Evolutionary conservation across 2,329 filamentous ascomycete genomes (phyloP).

Genomic region (Zasmidium citrigriseum): DNA sequence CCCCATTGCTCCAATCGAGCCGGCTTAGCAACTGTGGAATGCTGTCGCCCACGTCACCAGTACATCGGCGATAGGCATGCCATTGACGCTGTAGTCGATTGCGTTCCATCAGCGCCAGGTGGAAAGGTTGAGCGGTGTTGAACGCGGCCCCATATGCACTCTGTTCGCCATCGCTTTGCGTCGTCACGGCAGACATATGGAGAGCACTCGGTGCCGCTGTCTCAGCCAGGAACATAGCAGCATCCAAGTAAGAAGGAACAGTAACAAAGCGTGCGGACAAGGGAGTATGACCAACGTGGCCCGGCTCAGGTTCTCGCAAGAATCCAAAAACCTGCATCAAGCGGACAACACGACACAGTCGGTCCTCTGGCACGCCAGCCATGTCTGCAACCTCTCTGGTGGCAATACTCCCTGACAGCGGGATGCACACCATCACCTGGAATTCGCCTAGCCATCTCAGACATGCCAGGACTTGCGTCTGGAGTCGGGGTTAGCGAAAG

Average conservation of each 20-base stretch:
- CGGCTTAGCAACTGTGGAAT: too few species aligned
- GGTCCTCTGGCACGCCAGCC: conserved; percentile 39
- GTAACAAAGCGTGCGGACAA: background rate
- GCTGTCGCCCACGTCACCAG: too few species aligned
- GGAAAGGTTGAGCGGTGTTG: too few species aligned
- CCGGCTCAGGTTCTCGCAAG: background rate
- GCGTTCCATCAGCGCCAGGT: too few species aligned
- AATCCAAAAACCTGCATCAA: background rate
- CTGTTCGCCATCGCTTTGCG: background rate
- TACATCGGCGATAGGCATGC: too few species aligned
- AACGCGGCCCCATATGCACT: background rate
- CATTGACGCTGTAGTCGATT: too few species aligned
- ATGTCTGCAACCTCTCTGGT: conserved; percentile 47
- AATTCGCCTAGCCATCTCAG: conserved; percentile 48
- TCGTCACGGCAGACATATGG: background rate
- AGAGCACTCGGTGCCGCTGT: background rate
- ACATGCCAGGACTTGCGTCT: conserved; percentile 38
- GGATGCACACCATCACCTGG: conserved; percentile 50
- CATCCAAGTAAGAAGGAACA: background rate
- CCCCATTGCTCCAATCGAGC: too few species aligned
- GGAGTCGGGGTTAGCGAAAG: too few species aligned
- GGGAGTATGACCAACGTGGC: background rate
- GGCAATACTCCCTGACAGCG: conserved; percentile 37
- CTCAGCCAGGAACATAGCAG: background rate
- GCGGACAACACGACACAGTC: background rate